phyloP scores from a whole-genome alignment of 2,329 filamentous ascomycete genomes.

The Aspergillus versicolor region DNA sequence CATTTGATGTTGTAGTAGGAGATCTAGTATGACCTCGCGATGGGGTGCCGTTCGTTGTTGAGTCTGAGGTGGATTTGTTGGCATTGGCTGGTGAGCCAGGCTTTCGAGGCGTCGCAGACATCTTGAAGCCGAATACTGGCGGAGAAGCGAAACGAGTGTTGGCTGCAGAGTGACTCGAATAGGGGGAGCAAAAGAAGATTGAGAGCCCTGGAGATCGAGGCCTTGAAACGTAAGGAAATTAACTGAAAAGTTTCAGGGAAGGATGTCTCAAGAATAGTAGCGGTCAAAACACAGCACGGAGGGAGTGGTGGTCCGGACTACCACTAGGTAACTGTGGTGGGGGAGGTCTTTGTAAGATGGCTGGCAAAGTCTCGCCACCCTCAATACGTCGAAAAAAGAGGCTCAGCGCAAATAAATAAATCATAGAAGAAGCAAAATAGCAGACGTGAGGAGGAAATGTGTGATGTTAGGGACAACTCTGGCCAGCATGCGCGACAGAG shows the following conservation, averaged over 20 bases:
- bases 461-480: constrained; percentile 14
- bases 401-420: constrained; percentile 1
- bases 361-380: constrained; percentile 16
- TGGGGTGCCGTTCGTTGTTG: constrained; percentile 34
- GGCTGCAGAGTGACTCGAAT: constrained; percentile 13
- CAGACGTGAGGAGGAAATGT: constrained; percentile 2
- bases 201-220: constrained; percentile 2
- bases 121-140: constrained; percentile 23
- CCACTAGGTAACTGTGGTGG: constrained; percentile 12
- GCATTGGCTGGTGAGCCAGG: constrained; percentile 35
- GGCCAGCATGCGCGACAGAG: constrained; percentile 9
- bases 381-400: background rate
- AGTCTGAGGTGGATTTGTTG: constrained; percentile 31
- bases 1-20: constrained; percentile 49
- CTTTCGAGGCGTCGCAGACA: constrained; percentile 48
- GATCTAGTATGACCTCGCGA: constrained; percentile 47
- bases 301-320: constrained; percentile 17
- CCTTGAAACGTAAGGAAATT: constrained; percentile 27
- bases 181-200: constrained; percentile 11
- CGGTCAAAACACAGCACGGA: constrained; percentile 25
- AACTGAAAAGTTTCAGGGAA: constrained; percentile 24
- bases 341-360: constrained; percentile 13
- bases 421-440: background rate
- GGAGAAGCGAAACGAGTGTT: constrained; percentile 5
- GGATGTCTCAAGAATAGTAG: constrained; percentile 23